phyloP scores from a whole-genome alignment of 2,329 filamentous ascomycete genomes.

The Dissoconium aciculare region DNA sequence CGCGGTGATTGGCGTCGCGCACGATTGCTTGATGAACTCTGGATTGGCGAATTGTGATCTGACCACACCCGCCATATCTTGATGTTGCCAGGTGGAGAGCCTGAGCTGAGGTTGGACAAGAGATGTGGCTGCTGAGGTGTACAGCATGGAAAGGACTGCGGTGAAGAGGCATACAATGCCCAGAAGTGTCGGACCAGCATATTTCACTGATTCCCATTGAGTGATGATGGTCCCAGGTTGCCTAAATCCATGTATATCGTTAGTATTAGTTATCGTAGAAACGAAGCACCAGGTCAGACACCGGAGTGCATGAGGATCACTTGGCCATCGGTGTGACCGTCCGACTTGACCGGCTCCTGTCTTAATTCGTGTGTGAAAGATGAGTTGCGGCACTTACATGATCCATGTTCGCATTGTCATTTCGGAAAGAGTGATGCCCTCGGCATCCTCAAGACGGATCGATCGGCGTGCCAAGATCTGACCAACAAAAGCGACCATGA shows the following conservation, averaged over 20 bases:
- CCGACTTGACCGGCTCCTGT: too few relatives aligned
- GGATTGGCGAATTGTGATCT: slow-evolving; percentile 49
- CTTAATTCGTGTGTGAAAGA: too few relatives aligned
- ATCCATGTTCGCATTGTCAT: slow-evolving; percentile 62
- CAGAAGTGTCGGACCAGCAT: slow-evolving; percentile 48
- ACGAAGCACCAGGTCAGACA: too few relatives aligned
- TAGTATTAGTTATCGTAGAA: too few relatives aligned
- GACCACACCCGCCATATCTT: slow-evolving; percentile 41
- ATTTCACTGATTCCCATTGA: slow-evolving; percentile 49
- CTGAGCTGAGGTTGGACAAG: slow-evolving; percentile 60
- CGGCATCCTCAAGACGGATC: slow-evolving; percentile 35
- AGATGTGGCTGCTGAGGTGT: slow-evolving; percentile 62
- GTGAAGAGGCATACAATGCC: slow-evolving; percentile 50
- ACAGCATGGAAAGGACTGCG: slow-evolving; percentile 52
- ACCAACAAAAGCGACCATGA: slow-evolving; percentile 59
- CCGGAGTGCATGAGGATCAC: too few relatives aligned
- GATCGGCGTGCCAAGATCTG: slow-evolving; percentile 60
- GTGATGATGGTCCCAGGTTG: slow-evolving; percentile 51
- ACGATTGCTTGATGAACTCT: slow-evolving; percentile 39
- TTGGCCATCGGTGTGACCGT: too few relatives aligned
- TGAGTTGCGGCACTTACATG: too few relatives aligned
- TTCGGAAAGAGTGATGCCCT: slow-evolving; percentile 59
- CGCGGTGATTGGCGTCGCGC: slow-evolving; percentile 44
- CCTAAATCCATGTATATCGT: too few relatives aligned
- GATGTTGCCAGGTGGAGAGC: slow-evolving; percentile 38